A percentile compares a stretch with the other conserved stretches of the same genome.
These are phyloP conservation scores for Golubevia sp. DNA, from an alignment of 1,284 basidiomycete species.

Conservation along the genomic window DNA sequence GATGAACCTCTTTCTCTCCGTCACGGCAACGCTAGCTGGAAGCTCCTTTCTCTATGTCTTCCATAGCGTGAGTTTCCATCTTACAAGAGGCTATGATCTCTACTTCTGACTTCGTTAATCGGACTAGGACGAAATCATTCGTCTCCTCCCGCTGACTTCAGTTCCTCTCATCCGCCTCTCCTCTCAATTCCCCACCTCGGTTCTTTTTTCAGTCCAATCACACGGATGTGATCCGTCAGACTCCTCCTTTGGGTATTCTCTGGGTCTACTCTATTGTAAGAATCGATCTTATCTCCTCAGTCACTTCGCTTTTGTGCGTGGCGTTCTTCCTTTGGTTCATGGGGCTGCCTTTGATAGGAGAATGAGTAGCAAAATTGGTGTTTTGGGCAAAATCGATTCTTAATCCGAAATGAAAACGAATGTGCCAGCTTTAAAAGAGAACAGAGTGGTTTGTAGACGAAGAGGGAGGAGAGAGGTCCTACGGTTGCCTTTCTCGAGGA, in stretches of 20 bases:
- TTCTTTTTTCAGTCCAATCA: conserved; percentile 25
- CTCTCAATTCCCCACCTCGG: background rate
- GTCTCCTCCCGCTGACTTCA: conserved; percentile 1
- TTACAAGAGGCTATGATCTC: no score
- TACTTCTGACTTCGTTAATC: background rate
- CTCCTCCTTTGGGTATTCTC: conserved; percentile 53
- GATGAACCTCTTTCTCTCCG: background rate
- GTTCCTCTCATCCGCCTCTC: background rate
- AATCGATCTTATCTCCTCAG: conserved; percentile 34
- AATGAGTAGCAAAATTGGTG: conserved; percentile 2
- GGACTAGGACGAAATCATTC: no score
- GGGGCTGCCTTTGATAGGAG: conserved; percentile 13
- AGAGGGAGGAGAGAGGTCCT: no score
- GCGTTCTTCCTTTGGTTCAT: conserved; percentile 13
- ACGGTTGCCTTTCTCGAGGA: no score
- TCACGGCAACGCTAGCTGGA: conserved; percentile 14
- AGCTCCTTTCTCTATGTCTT: conserved; percentile 42
- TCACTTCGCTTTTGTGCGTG: conserved; percentile 27
- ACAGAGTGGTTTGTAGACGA: no score
- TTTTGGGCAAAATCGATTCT: no score
- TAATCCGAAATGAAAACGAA: no score
- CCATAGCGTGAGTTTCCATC: conserved; percentile 31
- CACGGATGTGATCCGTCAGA: conserved; percentile 29
- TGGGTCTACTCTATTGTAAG: conserved; percentile 53
- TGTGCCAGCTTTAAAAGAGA: no score